These are phyloP conservation scores for Vitis rotundifolia DNA, from an alignment of 164 flowering plant genomes.

Conservation along the genomic window DNA sequence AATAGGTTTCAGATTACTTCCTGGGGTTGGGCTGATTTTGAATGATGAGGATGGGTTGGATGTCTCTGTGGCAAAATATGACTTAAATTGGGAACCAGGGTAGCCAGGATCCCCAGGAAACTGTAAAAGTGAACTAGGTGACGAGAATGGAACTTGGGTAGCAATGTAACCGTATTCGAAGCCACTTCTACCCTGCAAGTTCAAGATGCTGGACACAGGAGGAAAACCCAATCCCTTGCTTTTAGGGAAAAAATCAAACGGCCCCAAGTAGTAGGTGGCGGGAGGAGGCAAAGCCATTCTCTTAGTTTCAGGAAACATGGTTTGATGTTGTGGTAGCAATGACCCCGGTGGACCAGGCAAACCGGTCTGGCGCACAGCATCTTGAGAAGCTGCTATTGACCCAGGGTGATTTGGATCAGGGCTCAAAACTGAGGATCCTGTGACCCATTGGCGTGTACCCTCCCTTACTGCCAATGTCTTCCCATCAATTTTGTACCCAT, in stretches of 20 bases:
- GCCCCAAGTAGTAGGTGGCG: not conserved
- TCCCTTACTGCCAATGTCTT: conserved; percentile 36
- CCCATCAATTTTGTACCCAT: conserved; percentile 40
- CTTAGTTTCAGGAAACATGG: conserved; percentile 1
- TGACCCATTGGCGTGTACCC: conserved; percentile 14
- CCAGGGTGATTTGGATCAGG: conserved; percentile 12
- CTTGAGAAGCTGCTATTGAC: conserved; percentile 8
- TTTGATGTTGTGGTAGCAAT: conserved; percentile 11
- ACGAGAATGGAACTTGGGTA: conserved; percentile 3
- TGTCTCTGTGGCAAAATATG: conserved; percentile 5
- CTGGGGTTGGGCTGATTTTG: not conserved
- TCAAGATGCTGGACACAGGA: conserved; percentile 7
- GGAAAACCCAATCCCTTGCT: not conserved
- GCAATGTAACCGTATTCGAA: not conserved
- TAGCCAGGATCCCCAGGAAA: conserved; percentile 18
- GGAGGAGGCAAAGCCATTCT: not conserved
- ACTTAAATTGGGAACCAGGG: conserved; percentile 2
- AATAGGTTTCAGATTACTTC: not conserved
- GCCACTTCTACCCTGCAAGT: not conserved
- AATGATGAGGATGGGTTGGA: not conserved
- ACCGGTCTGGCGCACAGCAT: conserved; percentile 5
- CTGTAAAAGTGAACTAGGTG: conserved; percentile 12
- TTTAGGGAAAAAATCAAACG: not conserved
- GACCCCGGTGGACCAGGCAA: conserved; percentile 30
- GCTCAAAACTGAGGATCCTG: conserved; percentile 5